Percentiles rank a stretch among this genome's conserved stretches.
phyloP scores from a whole-genome alignment of 2,329 filamentous ascomycete species.

The Venturia aucupariae region DNA sequence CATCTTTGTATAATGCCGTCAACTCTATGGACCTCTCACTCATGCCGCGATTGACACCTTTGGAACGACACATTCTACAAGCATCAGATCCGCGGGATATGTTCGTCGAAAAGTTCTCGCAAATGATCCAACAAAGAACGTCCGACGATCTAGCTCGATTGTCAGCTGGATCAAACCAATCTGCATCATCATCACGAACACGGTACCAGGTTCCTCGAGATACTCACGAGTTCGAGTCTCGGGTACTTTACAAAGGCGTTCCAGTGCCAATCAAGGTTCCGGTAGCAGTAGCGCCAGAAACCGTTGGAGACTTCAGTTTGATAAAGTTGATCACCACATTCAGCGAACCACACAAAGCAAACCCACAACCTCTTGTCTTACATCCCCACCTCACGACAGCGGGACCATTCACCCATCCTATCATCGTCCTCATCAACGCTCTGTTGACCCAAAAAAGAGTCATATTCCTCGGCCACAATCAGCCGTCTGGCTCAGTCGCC shows the following conservation, averaged over 20 bases:
- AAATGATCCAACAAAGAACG: slow-evolving; percentile 79
- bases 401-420: slow-evolving; percentile 80
- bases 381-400: slow-evolving; percentile 92
- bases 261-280: slow-evolving; percentile 96
- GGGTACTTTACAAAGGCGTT: slow-evolving; percentile 90
- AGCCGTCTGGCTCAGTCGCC: slow-evolving; percentile 89
- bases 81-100: slow-evolving; percentile 90
- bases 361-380: slow-evolving; percentile 72
- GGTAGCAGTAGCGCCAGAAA: slow-evolving; percentile 86
- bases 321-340: slow-evolving; percentile 97
- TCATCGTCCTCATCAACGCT: slow-evolving; percentile 89
- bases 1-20: slow-evolving; percentile 81
- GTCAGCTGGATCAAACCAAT: slow-evolving; percentile 28
- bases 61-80: slow-evolving; percentile 80
- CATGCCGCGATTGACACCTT: slow-evolving; percentile 73
- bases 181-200: slow-evolving; percentile 40
- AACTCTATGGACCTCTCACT: slow-evolving; percentile 95
- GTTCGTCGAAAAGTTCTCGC: slow-evolving; percentile 95
- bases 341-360: slow-evolving; percentile 69
- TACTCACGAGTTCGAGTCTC: slow-evolving; percentile 95
- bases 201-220: slow-evolving; percentile 76
- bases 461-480: slow-evolving; percentile 90
- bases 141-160: slow-evolving; percentile 46
- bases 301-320: slow-evolving; percentile 92
- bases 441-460: slow-evolving; percentile 93